Base-by-base conservation (phyloP, 345 rosid genomes). In the Conringia planisiliqua region DNA sequence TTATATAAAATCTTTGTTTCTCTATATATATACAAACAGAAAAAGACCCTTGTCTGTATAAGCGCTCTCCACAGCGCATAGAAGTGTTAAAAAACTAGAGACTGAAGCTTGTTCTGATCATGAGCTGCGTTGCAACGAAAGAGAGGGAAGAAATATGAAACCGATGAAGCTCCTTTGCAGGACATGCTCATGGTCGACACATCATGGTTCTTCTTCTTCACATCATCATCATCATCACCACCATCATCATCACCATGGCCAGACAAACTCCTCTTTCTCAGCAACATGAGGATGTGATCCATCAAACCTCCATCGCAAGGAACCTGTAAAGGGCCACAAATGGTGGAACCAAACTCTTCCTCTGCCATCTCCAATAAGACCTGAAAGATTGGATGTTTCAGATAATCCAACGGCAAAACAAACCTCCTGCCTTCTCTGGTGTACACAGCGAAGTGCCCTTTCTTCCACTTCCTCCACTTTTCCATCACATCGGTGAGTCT, bases 351-450 rank as follows among this genome's bases (percentile, higher is more conserved):
- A 29, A 84, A 84, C 70, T 84, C 86, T 56, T 86, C 86, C 76
- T 77, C 81, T 7, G 87, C 87, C 88, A 84, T 84, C 72, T 86
- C 84, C 60, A 83, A 27, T 10, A 84, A 42, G 3, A 81, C 88
- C 72, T 79, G 79, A 71, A 85, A 85, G 69, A 86, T 85, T 10
- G 88, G 87, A 58, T 86, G 86, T 46, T 83, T 83, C 71, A 85
- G 76, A 71, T 84, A 81, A 40, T 69, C 76, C 18, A 81, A 32
- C 3, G 85, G 86, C 79, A 84, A 78, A 27, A 83, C 66, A 6
- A 84, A 86, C 79, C 84, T 83, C 67, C 74, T 81, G 68, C 85
- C 85, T 73, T 85, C 88, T 62, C 74, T 80, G 2, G 87, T 80
- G 71, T 83, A 83, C 10, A 85, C 84, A 29, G 86, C 78, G 59